A percentile compares a stretch with the other conserved stretches of the same genome.
phyloP scores from a whole-genome alignment of 257 asterid species.

The Plectranthus barbatus region DNA sequence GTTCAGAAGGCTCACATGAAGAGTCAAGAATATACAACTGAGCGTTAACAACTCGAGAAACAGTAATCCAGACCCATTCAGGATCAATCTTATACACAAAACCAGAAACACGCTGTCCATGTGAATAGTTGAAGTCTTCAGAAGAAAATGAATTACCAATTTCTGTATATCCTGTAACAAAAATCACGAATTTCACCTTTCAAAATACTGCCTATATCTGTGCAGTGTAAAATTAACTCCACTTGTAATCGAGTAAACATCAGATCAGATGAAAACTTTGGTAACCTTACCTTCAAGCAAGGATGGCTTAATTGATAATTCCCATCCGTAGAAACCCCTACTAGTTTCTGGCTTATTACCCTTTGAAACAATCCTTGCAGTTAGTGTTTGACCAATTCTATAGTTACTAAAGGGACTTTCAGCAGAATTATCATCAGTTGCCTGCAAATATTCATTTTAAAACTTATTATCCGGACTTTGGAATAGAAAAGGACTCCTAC shows the following conservation, averaged over 20 bases:
- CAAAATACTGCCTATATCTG: not conserved
- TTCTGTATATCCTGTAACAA: constrained; percentile 53
- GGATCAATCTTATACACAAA: constrained; percentile 72
- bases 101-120: constrained; percentile 67
- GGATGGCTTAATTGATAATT: constrained; percentile 73
- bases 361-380: constrained; percentile 71
- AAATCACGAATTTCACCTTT: not conserved
- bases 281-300: constrained; percentile 47
- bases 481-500: not conserved
- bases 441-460: constrained; percentile 35
- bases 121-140: constrained; percentile 44
- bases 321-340: constrained; percentile 56
- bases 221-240: not conserved
- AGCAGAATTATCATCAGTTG: constrained; percentile 48
- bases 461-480: not conserved
- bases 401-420: constrained; percentile 55
- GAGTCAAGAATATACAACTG: constrained; percentile 68
- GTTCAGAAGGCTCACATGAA: constrained; percentile 73
- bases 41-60: constrained; percentile 72
- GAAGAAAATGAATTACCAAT: constrained; percentile 17
- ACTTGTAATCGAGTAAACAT: not conserved
- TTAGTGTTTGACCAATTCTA: constrained; percentile 65
- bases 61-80: constrained; percentile 73
- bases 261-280: not conserved
- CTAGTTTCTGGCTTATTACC: constrained; percentile 31